Percentiles rank a stretch among this genome's conserved stretches.
Evolutionary conservation across 2,329 filamentous ascomycete genomes (phyloP).

Genomic region (Didymosphaeria variabile): DNA sequence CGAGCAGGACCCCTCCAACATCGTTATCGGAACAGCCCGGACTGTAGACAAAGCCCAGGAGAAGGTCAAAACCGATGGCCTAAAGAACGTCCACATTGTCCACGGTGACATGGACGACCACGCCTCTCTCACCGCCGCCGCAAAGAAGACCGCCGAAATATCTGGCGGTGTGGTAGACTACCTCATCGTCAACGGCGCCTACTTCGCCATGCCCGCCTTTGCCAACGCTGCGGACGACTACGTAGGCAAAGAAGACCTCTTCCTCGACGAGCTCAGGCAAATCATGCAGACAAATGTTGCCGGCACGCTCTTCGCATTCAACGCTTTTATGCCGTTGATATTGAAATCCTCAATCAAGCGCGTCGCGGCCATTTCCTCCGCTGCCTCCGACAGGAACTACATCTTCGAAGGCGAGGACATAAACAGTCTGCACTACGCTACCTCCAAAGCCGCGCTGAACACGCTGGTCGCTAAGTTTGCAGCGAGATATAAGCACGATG

Average conservation of each 20-base stretch:
- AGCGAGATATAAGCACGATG: slow-evolving; percentile 39
- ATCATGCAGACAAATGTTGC: slow-evolving; percentile 40
- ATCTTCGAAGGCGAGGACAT: slow-evolving; percentile 32
- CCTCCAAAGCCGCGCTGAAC: slow-evolving; percentile 54
- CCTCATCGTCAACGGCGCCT: slow-evolving; percentile 53
- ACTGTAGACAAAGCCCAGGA: slow-evolving; percentile 16
- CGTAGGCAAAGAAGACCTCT: slow-evolving; percentile 20
- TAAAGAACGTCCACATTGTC: slow-evolving; percentile 50
- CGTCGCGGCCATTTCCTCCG: slow-evolving; percentile 52
- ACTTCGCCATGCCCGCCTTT: slow-evolving; percentile 32
- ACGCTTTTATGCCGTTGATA: slow-evolving; percentile 54
- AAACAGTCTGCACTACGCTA: slow-evolving; percentile 44
- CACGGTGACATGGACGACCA: slow-evolving; percentile 47
- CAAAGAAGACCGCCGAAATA: slow-evolving; percentile 41
- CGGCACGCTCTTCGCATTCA: slow-evolving; percentile 46
- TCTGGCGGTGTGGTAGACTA: slow-evolving; percentile 52
- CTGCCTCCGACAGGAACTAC: slow-evolving; percentile 45
- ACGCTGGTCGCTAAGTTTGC: slow-evolving; percentile 54
- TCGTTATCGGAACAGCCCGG: slow-evolving; percentile 44
- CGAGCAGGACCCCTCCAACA: slow-evolving; percentile 32
- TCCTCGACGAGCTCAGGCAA: slow-evolving; percentile 23
- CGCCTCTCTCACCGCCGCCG: slow-evolving; percentile 48
- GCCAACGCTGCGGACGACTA: slow-evolving; percentile 25
- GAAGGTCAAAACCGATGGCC: slow-evolving; percentile 2
- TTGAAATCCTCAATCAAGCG: slow-evolving; percentile 52